A percentile compares a stretch with the other conserved stretches of the same genome.
phyloP scores from a whole-genome alignment of 208 protist genomes.

The Cochliopodium minus region DNA sequence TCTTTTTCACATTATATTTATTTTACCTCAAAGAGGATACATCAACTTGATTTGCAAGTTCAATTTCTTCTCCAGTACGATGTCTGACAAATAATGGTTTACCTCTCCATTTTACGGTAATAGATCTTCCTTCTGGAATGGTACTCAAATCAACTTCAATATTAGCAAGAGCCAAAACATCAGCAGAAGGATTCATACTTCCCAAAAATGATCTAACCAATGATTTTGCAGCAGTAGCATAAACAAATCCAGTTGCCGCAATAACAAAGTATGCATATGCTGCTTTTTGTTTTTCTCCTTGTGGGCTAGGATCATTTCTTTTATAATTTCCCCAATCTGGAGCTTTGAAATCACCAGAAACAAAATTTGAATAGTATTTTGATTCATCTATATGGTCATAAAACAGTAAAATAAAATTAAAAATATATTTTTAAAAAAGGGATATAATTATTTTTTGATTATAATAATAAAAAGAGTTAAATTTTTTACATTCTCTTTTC shows the following conservation, averaged over 20 bases:
- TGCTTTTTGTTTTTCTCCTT: background rate
- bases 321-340: too few relatives aligned
- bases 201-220: background rate
- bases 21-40: conserved; percentile 61
- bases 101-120: conserved; percentile 88
- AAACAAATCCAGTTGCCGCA: background rate
- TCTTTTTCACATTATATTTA: too few relatives aligned
- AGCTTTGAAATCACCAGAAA: too few relatives aligned
- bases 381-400: too few relatives aligned
- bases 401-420: too few relatives aligned
- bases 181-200: background rate
- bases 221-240: background rate
- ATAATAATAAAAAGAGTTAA: too few relatives aligned
- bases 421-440: too few relatives aligned
- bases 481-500: too few relatives aligned
- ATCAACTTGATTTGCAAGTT: conserved; percentile 43
- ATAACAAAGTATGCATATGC: conserved; percentile 1
- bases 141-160: conserved; percentile 82
- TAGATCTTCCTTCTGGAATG: conserved; percentile 65
- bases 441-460: too few relatives aligned
- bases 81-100: conserved; percentile 94
- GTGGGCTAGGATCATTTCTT: background rate
- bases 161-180: conserved; percentile 75
- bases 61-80: conserved; percentile 77
- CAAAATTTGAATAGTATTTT: too few relatives aligned